Evolutionary conservation across 2,329 filamentous ascomycete genomes (phyloP).

Genomic region (Daldinia eschscholtzii): DNA sequence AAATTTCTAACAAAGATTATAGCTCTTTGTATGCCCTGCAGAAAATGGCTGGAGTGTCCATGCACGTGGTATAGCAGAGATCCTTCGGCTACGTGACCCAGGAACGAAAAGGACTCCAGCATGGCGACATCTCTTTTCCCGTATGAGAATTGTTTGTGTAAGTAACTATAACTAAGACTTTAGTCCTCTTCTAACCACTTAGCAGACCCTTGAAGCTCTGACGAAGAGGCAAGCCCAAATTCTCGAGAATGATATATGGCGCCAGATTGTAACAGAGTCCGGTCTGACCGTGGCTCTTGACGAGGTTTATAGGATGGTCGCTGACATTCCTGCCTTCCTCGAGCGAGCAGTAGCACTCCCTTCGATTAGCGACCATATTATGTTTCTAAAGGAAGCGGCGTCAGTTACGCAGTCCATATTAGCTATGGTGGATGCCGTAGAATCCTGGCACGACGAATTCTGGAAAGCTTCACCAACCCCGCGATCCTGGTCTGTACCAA

Average conservation of each 20-base stretch:
- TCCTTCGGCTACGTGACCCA: constrained; percentile 39
- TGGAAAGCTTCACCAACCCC: constrained; percentile 29
- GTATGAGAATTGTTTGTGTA: constrained; percentile 43
- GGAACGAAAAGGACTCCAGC: constrained; percentile 34
- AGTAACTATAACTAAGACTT: constrained; percentile 26
- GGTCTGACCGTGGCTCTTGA: constrained; percentile 35
- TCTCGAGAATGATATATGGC: constrained; percentile 38
- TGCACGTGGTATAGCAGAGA: constrained; percentile 38
- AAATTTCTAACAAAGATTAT: constrained; percentile 19
- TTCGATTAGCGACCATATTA: constrained; percentile 24
- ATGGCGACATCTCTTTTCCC: constrained; percentile 42
- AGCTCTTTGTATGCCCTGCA: constrained; percentile 42
- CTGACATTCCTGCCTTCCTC: constrained; percentile 35
- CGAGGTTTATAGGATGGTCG: constrained; percentile 36
- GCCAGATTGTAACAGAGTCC: constrained; percentile 38
- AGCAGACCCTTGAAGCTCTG: constrained; percentile 36
- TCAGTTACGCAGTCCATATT: constrained; percentile 26
- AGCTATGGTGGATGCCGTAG: constrained; percentile 26
- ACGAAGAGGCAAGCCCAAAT: constrained; percentile 37
- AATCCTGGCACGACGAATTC: constrained; percentile 38
- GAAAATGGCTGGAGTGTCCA: constrained; percentile 40
- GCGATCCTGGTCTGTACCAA: constrained; percentile 37
- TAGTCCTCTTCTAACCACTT: constrained; percentile 18
- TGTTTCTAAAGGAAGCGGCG: constrained; percentile 33
- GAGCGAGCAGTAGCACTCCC: constrained; percentile 33